Evolutionary conservation across 2,329 filamentous ascomycete species (phyloP), one percentile per base, ranked within the genome.

Genomic region (Raffaelea arxii): DNA sequence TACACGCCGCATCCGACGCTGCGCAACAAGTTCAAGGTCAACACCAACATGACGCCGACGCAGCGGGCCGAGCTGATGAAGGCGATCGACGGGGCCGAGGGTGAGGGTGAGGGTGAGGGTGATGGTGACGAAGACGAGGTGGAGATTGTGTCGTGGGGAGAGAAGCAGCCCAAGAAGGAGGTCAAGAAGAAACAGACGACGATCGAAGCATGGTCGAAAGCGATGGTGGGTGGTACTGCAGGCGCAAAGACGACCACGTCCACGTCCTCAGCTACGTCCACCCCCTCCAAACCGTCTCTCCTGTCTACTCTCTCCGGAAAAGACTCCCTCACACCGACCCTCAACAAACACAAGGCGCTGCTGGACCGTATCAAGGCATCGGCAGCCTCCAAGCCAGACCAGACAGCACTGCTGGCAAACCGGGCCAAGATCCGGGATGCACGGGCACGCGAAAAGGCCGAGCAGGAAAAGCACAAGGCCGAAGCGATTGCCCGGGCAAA

Each of bases 11-110:
- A 74, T 48, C 69, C 74, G 44, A 62, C 74, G 48, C 67, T 73
- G 30, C 65, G 70, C 44, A 72, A 78, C 59, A 66, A 71, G 59
- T 74, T 76, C 51, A 65, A 72, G 19, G 76, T 82, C 53, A 82
- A 78, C 56, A 94, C 90, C 2, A 95, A 94, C 55, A 67, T 97
- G 54, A 86, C 77, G 12, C 77, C 78, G 30, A 81, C 84, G 47
- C 89, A 97, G 59, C 88, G 90, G 54, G 91, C 90, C 11, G 86
- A 95, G 64, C 70, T 97, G 30, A 66, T 80, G 43, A 74, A 78
- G 56, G 78, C 77, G 9, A 62, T 83, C 16, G 75, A 77, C 23
- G 75, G 81, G 47, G 74, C 77, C 5, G 69, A 74, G 39, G 77
- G 79, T 25, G 67, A 74, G n/a, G 75, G 77, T 23, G 75, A 81